These are phyloP conservation scores for Xylaria intraflava DNA, from an alignment of 495 filamentous ascomycete species.

Conservation along the genomic window DNA sequence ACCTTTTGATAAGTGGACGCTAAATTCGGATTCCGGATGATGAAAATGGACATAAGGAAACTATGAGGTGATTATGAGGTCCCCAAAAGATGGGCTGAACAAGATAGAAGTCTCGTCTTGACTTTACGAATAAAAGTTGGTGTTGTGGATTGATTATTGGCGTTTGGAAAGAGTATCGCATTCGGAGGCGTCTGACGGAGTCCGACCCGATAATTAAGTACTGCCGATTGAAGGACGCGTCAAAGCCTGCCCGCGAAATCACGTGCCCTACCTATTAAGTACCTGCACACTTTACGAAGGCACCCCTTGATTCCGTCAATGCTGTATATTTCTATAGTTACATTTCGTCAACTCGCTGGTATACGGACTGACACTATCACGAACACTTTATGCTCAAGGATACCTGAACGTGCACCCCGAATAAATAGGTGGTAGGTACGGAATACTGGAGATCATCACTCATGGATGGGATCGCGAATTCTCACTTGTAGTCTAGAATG, in stretches of 20 bases:
- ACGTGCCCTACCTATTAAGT: background rate
- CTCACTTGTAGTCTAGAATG: background rate
- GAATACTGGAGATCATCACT: too few relatives aligned
- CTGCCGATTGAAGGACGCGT: background rate
- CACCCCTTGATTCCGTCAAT: too few relatives aligned
- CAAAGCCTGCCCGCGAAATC: slow-evolving; percentile 10
- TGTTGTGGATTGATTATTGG: background rate
- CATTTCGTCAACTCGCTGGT: too few relatives aligned
- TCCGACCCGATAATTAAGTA: background rate
- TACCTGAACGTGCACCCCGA: too few relatives aligned
- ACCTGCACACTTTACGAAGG: background rate
- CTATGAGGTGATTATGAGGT: too few relatives aligned
- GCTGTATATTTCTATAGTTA: too few relatives aligned
- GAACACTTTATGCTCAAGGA: too few relatives aligned
- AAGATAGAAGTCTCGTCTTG: background rate
- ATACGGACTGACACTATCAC: too few relatives aligned
- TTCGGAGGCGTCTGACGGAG: background rate
- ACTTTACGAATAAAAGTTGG: background rate
- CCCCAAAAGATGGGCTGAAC: too few relatives aligned
- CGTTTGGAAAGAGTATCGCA: slow-evolving; percentile 1
- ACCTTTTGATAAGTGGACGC: background rate
- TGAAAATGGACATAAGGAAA: background rate
- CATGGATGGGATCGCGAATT: background rate
- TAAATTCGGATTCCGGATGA: background rate
- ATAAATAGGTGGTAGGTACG: too few relatives aligned